These are phyloP conservation scores for Tetrahymena malaccensis DNA, from an alignment of 73 alveolate genomes.

Conservation along the genomic window DNA sequence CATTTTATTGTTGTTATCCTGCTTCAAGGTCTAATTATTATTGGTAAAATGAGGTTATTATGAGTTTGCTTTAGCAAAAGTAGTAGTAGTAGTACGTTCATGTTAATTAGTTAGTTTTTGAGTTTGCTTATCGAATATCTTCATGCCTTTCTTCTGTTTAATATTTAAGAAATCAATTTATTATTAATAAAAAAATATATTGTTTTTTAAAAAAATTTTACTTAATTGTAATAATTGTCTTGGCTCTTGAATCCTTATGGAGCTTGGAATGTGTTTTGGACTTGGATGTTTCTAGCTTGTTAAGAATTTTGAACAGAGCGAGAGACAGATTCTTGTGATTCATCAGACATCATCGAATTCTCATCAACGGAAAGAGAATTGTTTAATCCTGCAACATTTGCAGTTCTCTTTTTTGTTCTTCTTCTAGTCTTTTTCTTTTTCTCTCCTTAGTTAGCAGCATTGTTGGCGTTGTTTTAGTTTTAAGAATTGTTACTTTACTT, in stretches of 20 bases:
- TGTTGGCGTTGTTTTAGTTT: neutral
- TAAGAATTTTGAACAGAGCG: neutral
- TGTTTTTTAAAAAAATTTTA: neutral
- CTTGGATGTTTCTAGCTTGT: neutral
- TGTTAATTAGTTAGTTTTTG: neutral
- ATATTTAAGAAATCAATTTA: neutral
- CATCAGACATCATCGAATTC: neutral
- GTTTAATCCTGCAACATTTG: neutral
- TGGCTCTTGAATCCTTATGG: neutral
- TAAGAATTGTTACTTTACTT: neutral
- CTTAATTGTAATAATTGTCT: neutral
- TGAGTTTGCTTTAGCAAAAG: neutral
- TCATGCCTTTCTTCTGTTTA: neutral
- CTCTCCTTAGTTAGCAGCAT: neutral
- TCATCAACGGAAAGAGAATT: neutral
- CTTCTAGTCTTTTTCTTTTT: neutral
- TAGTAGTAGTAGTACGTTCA: neutral
- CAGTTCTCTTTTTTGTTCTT: neutral
- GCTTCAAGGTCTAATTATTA: neutral
- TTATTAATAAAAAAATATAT: neutral
- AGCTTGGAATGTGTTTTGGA: neutral
- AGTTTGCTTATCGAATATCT: neutral
- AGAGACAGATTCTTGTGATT: neutral
- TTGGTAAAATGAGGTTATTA: neutral
- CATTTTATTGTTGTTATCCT: neutral